Conservation (phyloP, 345 rosid species). For the Moringa oleifera region DNA sequence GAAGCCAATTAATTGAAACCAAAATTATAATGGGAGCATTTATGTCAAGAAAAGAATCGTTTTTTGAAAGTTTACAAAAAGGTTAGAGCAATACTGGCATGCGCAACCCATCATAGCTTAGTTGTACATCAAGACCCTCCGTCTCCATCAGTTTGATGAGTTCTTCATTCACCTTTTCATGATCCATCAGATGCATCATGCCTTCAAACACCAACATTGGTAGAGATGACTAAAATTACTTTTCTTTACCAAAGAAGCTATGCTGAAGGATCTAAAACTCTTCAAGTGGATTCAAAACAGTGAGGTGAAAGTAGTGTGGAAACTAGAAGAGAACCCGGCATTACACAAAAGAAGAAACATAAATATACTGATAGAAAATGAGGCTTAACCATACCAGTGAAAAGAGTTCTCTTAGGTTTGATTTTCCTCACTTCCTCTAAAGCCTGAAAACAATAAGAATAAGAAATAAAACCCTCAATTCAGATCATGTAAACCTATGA, state of each 20-base stretch:
- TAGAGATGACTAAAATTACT: slow-evolving; percentile 11
- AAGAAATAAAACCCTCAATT: too few species aligned
- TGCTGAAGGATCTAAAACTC: neutral
- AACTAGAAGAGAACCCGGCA: too few species aligned
- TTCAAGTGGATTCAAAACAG: neutral
- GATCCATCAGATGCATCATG: slow-evolving; percentile 98
- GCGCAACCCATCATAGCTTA: slow-evolving; percentile 85
- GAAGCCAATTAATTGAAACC: neutral
- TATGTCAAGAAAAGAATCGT: neutral
- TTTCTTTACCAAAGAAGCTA: neutral
- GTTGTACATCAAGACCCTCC: slow-evolving; percentile 66
- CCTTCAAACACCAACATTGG: slow-evolving; percentile 29
- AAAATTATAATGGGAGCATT: neutral
- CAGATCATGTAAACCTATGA: slow-evolving; percentile 1
- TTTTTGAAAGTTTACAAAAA: neutral
- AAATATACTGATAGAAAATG: neutral
- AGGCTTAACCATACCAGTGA: slow-evolving; percentile 49
- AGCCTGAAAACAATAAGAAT: slow-evolving; percentile 36
- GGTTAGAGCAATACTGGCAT: slow-evolving; percentile 54
- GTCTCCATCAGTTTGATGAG: slow-evolving; percentile 51
- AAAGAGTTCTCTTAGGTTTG: slow-evolving; percentile 77
- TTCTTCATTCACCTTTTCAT: slow-evolving; percentile 57
- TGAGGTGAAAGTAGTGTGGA: too few species aligned
- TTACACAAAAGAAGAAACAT: neutral
- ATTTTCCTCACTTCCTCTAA: slow-evolving; percentile 82